Percentiles rank a stretch among this genome's conserved stretches.
Evolutionary conservation across 108 stramenopile genomes (phyloP).

Genomic region (Skeletonema grethae): DNA sequence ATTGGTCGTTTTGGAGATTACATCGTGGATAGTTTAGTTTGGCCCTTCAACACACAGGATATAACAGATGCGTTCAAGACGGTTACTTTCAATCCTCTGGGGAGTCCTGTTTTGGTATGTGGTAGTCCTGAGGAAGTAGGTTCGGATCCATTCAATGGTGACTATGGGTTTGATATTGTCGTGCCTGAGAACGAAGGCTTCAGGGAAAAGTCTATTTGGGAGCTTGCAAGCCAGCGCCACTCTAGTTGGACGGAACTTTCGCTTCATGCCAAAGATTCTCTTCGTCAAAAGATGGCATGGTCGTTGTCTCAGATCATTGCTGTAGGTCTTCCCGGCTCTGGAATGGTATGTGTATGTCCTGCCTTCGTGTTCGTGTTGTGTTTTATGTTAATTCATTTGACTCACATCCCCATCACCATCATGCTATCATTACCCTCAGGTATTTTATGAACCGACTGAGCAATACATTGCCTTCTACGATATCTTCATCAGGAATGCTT

Average conservation of each 20-base stretch:
- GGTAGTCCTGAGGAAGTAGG: slow-evolving; percentile 56
- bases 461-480: slow-evolving; percentile 36
- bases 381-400: too few species aligned
- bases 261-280: slow-evolving; percentile 43
- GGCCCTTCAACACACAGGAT: slow-evolving; percentile 11
- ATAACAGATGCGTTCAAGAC: slow-evolving; percentile 25
- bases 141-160: slow-evolving; percentile 33
- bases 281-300: slow-evolving; percentile 52
- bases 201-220: slow-evolving; percentile 15
- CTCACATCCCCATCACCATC: too few species aligned
- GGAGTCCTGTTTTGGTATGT: slow-evolving; percentile 36
- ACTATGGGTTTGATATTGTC: slow-evolving; percentile 30
- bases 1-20: slow-evolving; percentile 26
- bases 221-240: slow-evolving; percentile 16
- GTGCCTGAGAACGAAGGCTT: slow-evolving; percentile 9
- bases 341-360: neutral
- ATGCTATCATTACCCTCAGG: too few species aligned
- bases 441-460: neutral
- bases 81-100: slow-evolving; percentile 3
- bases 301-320: slow-evolving; percentile 42
- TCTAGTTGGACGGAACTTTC: slow-evolving; percentile 29
- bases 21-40: slow-evolving; percentile 8
- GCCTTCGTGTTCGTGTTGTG: neutral
- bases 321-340: slow-evolving; percentile 42
- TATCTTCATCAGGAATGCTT: slow-evolving; percentile 45